A percentile compares a stretch with the other conserved stretches of the same genome.
phyloP scores from a whole-genome alignment of 345 rosid genomes.

The Euclidium syriacum region DNA sequence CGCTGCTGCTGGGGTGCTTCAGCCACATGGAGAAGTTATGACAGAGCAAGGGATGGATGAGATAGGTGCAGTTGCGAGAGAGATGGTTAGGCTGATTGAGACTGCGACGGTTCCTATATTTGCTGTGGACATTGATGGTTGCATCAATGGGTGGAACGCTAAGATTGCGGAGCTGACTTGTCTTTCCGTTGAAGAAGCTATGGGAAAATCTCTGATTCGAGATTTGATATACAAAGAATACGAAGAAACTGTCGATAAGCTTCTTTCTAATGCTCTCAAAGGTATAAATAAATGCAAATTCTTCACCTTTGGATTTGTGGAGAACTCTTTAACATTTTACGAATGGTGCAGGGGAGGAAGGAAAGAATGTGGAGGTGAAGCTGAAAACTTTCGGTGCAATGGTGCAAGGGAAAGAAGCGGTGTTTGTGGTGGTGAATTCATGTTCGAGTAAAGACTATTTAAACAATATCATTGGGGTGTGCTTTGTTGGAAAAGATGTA shows the following conservation, averaged over 20 bases:
- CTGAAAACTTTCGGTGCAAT: slow-evolving; percentile 67
- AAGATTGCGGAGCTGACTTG: slow-evolving; percentile 90
- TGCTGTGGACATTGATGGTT: slow-evolving; percentile 81
- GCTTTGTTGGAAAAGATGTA: slow-evolving; percentile 92
- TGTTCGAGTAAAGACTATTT: slow-evolving; percentile 91
- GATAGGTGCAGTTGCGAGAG: slow-evolving; percentile 94
- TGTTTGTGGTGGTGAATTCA: slow-evolving; percentile 85
- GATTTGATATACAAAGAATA: slow-evolving; percentile 76
- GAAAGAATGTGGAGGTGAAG: slow-evolving; percentile 86
- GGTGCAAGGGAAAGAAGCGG: slow-evolving; percentile 55
- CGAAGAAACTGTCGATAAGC: slow-evolving; percentile 66
- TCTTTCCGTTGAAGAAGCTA: slow-evolving; percentile 86
- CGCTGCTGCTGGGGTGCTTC: slow-evolving; percentile 31
- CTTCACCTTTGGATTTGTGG: slow-evolving; percentile 1
- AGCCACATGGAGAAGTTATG: slow-evolving; percentile 51
- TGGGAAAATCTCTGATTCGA: slow-evolving; percentile 85
- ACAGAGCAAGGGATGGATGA: slow-evolving; percentile 81
- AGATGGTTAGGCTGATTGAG: slow-evolving; percentile 97
- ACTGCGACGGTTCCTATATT: slow-evolving; percentile 98
- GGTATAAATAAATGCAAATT: slow-evolving; percentile 52
- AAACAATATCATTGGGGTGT: slow-evolving; percentile 86
- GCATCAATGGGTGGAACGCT: slow-evolving; percentile 93
- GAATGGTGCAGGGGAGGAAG: slow-evolving; percentile 76
- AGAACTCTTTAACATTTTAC: not conserved
- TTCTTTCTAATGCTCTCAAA: slow-evolving; percentile 65